Percentiles rank a stretch among this genome's conserved stretches.
These are phyloP conservation scores for Hirschfeldia incana DNA, from an alignment of 345 rosid species.

Conservation along the genomic window DNA sequence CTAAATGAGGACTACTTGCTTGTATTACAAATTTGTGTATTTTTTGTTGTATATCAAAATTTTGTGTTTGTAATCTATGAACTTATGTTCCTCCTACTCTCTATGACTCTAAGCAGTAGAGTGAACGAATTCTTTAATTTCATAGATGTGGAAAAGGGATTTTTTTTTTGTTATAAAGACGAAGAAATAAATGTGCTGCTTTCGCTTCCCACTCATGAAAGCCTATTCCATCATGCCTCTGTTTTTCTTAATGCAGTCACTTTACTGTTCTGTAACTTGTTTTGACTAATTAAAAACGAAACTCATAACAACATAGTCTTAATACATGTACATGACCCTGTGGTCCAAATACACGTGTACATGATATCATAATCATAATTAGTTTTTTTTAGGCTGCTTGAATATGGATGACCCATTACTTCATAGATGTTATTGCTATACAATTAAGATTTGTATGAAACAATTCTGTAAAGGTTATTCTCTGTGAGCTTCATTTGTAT, in stretches of 20 bases:
- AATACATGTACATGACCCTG: not conserved
- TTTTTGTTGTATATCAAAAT: not conserved
- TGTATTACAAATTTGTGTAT: not conserved
- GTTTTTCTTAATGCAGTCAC: conserved; percentile 6
- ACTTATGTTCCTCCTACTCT: not conserved
- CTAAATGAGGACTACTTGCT: not conserved
- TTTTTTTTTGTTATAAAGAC: conserved; percentile 10
- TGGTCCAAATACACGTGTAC: not conserved
- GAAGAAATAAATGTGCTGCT: conserved; percentile 14
- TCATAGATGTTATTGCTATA: not conserved
- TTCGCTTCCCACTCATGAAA: conserved; percentile 29
- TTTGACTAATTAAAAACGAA: not conserved
- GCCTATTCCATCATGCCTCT: not conserved
- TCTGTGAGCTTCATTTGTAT: not conserved
- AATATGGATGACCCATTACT: not conserved
- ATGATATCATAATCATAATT: not conserved
- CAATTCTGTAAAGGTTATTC: not conserved
- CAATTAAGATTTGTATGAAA: not conserved
- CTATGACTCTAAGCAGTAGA: not conserved
- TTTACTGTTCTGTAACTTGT: not conserved
- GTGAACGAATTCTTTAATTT: not conserved
- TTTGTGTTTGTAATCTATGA: not conserved
- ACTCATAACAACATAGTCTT: not conserved
- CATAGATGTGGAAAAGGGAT: not conserved
- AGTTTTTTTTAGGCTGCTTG: not conserved